Percentiles rank a stretch among this genome's conserved stretches.
These are phyloP conservation scores for Multifurca ochricompacta DNA, from an alignment of 768 basidiomycete genomes.

Conservation along the genomic window DNA sequence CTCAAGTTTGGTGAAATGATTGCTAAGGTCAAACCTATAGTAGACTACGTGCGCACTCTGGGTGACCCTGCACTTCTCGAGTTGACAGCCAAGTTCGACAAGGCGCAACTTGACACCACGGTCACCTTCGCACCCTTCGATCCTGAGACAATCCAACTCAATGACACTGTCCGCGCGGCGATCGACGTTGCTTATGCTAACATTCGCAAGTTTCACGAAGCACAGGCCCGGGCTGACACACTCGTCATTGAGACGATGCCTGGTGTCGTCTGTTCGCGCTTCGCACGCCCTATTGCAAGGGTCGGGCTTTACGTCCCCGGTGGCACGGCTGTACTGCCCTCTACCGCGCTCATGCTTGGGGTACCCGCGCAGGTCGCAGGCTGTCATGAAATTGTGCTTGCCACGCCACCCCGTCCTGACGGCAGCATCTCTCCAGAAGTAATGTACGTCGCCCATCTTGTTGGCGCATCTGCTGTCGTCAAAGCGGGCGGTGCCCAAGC, in stretches of 20 bases:
- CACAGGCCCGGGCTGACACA: conserved; percentile 64
- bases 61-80: conserved; percentile 86
- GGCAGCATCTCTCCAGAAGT: conserved; percentile 95
- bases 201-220: conserved; percentile 85
- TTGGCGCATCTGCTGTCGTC: conserved; percentile 84
- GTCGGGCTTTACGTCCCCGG: conserved; percentile 97
- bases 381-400: conserved; percentile 85
- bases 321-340: conserved; percentile 92
- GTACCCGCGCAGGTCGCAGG: conserved; percentile 97
- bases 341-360: conserved; percentile 96
- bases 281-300: conserved; percentile 89
- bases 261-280: conserved; percentile 91
- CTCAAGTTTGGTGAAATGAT: conserved; percentile 87
- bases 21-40: conserved; percentile 87
- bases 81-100: conserved; percentile 91
- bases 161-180: conserved; percentile 59
- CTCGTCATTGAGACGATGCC: conserved; percentile 95
- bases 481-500: conserved; percentile 97
- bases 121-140: conserved; percentile 76
- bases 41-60: conserved; percentile 71
- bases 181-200: conserved; percentile 90
- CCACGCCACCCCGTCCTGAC: conserved; percentile 91
- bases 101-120: conserved; percentile 59
- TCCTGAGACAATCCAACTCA: conserved; percentile 51
- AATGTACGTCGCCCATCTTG: conserved; percentile 88